phyloP scores from a whole-genome alignment of 2,329 filamentous ascomycete species.

The Orbilia ellipsospora region DNA sequence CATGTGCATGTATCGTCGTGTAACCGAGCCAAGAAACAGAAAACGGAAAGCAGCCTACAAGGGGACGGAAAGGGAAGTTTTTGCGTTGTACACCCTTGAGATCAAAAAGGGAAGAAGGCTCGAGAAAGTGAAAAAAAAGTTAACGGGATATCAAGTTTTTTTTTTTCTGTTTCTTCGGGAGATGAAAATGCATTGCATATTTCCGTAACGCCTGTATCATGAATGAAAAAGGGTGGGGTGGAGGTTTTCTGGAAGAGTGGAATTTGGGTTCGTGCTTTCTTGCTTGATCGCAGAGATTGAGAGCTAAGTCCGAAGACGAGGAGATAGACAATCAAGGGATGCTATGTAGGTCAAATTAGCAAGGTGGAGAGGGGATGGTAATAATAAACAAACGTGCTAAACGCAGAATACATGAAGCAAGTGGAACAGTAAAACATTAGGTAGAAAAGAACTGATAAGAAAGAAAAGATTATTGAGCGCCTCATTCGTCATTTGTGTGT shows the following conservation, averaged over 20 bases:
- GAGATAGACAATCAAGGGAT: constrained; percentile 53
- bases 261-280: too few species aligned
- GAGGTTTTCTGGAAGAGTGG: constrained; percentile 7
- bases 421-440: neutral
- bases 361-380: neutral
- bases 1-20: constrained; percentile 8
- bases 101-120: constrained; percentile 1
- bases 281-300: neutral
- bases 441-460: constrained; percentile 1
- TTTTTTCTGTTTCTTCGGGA: constrained; percentile 17
- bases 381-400: constrained; percentile 2
- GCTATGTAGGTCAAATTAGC: constrained; percentile 10
- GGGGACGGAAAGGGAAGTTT: neutral
- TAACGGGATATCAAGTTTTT: constrained; percentile 33
- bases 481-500: constrained; percentile 12
- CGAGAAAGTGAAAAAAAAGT: neutral
- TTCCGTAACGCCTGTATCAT: constrained; percentile 43
- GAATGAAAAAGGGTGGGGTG: constrained; percentile 17
- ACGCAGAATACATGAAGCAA: constrained; percentile 11
- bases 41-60: neutral
- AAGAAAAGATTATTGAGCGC: constrained; percentile 12
- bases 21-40: constrained; percentile 5
- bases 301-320: neutral
- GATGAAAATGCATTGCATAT: constrained; percentile 43
- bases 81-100: constrained; percentile 38